A percentile compares a stretch with the other conserved stretches of the same genome.
Conservation (phyloP, 768 basidiomycete genomes). For the Phanerochaete carnosa region DNA sequence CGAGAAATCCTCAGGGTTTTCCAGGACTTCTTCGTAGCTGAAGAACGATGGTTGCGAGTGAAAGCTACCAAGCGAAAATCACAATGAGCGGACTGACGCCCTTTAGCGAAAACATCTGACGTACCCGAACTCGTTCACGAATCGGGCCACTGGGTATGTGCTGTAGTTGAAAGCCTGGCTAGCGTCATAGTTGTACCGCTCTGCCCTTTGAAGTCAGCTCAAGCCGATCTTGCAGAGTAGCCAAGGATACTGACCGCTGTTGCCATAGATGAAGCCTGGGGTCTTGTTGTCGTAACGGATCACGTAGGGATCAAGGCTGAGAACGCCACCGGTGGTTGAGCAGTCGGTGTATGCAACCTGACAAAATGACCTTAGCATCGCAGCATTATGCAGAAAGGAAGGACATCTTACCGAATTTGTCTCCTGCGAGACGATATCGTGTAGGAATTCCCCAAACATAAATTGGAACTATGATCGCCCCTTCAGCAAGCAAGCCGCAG, state of each 20-base stretch:
- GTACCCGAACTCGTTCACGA: constrained; percentile 59
- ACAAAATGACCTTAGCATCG: not conserved
- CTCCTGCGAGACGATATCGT: constrained; percentile 45
- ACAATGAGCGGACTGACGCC: too few species aligned
- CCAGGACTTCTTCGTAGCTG: constrained; percentile 55
- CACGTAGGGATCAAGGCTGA: constrained; percentile 54
- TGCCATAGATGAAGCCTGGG: constrained; percentile 52
- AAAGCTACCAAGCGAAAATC: constrained; percentile 40
- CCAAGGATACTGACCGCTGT: constrained; percentile 35
- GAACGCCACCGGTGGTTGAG: constrained; percentile 53
- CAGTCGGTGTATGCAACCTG: constrained; percentile 59
- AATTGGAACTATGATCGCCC: constrained; percentile 37
- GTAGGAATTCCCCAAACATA: constrained; percentile 51
- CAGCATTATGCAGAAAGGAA: not conserved
- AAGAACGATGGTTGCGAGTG: constrained; percentile 65
- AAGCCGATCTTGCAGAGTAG: not conserved
- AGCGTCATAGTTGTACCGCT: constrained; percentile 56
- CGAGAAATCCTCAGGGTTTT: constrained; percentile 46
- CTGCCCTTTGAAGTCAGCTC: constrained; percentile 24
- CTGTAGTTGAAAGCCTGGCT: constrained; percentile 49
- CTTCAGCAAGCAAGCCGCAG: not conserved
- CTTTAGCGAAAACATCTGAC: too few species aligned
- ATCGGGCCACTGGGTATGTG: constrained; percentile 51
- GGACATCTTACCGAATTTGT: constrained; percentile 40
- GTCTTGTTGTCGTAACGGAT: constrained; percentile 50